phyloP scores from a whole-genome alignment of 2,329 filamentous ascomycete genomes.

The Coleophoma eucalyptorum region DNA sequence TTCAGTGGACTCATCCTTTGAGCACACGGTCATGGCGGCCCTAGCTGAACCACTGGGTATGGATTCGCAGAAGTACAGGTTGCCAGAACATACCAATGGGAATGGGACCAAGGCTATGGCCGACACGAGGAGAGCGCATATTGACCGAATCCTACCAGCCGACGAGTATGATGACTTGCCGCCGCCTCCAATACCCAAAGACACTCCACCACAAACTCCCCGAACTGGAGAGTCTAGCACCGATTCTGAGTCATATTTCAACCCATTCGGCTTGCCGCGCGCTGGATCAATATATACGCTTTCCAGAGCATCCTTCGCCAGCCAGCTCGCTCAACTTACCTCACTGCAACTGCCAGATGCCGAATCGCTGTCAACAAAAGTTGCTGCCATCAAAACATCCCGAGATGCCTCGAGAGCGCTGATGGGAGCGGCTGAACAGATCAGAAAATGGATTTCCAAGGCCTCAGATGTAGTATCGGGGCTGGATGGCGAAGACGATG shows the following conservation, averaged over 20 bases:
- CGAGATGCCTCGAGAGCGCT: constrained; percentile 80
- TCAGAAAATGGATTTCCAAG: constrained; percentile 89
- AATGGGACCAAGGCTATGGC: constrained; percentile 62
- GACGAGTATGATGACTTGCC: constrained; percentile 29
- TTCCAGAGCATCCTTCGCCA: constrained; percentile 87
- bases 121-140: constrained; percentile 53
- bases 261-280: constrained; percentile 60
- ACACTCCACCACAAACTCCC: constrained; percentile 37
- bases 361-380: constrained; percentile 75
- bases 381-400: constrained; percentile 80
- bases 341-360: constrained; percentile 87
- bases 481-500: constrained; percentile 91
- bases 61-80: constrained; percentile 71
- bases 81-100: constrained; percentile 67
- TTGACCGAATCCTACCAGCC: constrained; percentile 40
- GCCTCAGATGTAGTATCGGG: constrained; percentile 85
- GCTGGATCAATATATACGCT: constrained; percentile 91
- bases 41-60: constrained; percentile 47
- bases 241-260: constrained; percentile 52
- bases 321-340: constrained; percentile 87
- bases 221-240: constrained; percentile 28
- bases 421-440: constrained; percentile 85
- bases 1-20: constrained; percentile 18
- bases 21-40: constrained; percentile 21
- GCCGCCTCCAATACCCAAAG: constrained; percentile 48